These are phyloP conservation scores for Suhomyces pyralidae DNA, from an alignment of 805 yeast genomes.

Conservation along the genomic window DNA sequence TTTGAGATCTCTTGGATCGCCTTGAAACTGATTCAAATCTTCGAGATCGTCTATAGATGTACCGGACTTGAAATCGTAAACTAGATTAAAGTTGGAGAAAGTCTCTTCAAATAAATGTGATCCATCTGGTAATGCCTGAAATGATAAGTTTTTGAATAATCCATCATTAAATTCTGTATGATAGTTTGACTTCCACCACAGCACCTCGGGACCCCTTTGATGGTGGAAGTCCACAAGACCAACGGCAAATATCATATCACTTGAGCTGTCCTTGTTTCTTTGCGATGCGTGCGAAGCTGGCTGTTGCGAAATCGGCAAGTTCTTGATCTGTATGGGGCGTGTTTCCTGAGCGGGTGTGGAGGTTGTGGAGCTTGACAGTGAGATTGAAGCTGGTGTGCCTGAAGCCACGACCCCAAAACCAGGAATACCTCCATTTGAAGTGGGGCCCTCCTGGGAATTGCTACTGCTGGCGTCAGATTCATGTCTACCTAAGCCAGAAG, in stretches of 20 bases:
- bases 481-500: neutral
- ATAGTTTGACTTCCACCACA: constrained; percentile 69
- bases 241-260: constrained; percentile 66
- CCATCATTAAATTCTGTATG: constrained; percentile 28
- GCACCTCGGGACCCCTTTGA: constrained; percentile 88
- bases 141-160: constrained; percentile 85
- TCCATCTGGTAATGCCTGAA: constrained; percentile 95
- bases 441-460: constrained; percentile 1
- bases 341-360: neutral
- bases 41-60: constrained; percentile 44
- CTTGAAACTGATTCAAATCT: constrained; percentile 30
- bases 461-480: constrained; percentile 4
- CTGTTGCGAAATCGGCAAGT: constrained; percentile 29
- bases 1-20: constrained; percentile 41
- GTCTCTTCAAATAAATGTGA: constrained; percentile 92
- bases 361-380: neutral
- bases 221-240: constrained; percentile 94
- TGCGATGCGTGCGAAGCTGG: constrained; percentile 13
- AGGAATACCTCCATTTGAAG: neutral
- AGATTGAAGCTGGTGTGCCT: neutral
- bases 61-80: constrained; percentile 56
- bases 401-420: neutral
- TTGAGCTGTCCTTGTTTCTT: constrained; percentile 21
- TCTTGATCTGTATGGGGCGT: constrained; percentile 34
- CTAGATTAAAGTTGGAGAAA: constrained; percentile 82